Conservation (phyloP, 176 grass and related monocot genomes). For the Saccharum spontaneum region DNA sequence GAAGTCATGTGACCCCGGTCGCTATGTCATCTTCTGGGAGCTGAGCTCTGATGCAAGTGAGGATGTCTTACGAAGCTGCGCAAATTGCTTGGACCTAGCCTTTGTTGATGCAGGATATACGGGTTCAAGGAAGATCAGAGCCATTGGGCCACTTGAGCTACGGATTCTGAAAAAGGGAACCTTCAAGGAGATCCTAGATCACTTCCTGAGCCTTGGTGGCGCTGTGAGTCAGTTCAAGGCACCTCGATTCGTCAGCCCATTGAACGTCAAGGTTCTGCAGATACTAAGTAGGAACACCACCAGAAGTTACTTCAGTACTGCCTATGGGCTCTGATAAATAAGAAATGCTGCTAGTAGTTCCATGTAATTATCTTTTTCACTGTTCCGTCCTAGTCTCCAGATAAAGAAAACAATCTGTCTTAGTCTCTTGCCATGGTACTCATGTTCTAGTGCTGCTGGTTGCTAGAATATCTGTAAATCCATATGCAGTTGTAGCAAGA, state of each 20-base stretch:
- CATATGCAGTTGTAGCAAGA: constrained; percentile 13
- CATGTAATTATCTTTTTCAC: constrained; percentile 35
- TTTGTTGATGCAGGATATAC: constrained; percentile 83
- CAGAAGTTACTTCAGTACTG: constrained; percentile 68
- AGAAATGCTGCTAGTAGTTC: constrained; percentile 10
- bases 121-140: constrained; percentile 68
- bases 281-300: constrained; percentile 65
- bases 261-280: constrained; percentile 68
- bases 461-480: constrained; percentile 33
- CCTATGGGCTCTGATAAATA: constrained; percentile 53
- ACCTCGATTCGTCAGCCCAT: constrained; percentile 60
- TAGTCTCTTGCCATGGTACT: constrained; percentile 14
- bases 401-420: constrained; percentile 36
- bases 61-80: constrained; percentile 64
- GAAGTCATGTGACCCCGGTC: constrained; percentile 54
- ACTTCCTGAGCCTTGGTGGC: constrained; percentile 64
- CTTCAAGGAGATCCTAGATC: constrained; percentile 78
- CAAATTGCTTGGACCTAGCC: constrained; percentile 78
- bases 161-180: constrained; percentile 77
- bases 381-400: constrained; percentile 37
- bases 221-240: constrained; percentile 95
- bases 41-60: constrained; percentile 48
- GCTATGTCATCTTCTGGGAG: constrained; percentile 98
- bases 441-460: constrained; percentile 13
- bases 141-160: constrained; percentile 86